phyloP scores from a whole-genome alignment of 2,329 filamentous ascomycete species.

The Fusarium nanum region DNA sequence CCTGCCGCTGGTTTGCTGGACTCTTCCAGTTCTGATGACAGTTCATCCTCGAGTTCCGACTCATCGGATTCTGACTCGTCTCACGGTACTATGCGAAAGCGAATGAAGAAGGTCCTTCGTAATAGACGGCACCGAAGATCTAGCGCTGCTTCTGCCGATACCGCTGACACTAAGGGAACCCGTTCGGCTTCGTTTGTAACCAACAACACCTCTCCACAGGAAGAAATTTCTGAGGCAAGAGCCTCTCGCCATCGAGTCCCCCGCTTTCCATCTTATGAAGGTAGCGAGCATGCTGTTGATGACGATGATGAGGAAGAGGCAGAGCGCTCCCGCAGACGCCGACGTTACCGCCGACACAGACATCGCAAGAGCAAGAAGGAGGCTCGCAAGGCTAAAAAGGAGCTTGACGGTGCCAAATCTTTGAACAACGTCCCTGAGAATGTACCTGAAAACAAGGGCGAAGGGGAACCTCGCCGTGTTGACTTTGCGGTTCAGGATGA shows the following conservation, averaged over 20 bases:
- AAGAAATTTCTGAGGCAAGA: conserved; percentile 56
- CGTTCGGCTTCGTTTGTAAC: conserved; percentile 58
- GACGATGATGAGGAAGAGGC: conserved; percentile 60
- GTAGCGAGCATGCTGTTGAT: conserved; percentile 57
- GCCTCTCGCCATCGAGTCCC: conserved; percentile 52
- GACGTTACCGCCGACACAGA: conserved; percentile 52
- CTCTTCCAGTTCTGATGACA: conserved; percentile 69
- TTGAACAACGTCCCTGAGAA: conserved; percentile 50
- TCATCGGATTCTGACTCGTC: conserved; percentile 71
- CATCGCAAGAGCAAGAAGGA: conserved; percentile 59
- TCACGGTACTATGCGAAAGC: conserved; percentile 74
- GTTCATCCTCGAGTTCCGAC: conserved; percentile 73
- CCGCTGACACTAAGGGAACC: conserved; percentile 50
- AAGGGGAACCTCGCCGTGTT: conserved; percentile 65
- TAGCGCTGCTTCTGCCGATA: conserved; percentile 76
- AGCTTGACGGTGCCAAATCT: conserved; percentile 41
- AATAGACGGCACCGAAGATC: conserved; percentile 80
- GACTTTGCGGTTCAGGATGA: conserved; percentile 63
- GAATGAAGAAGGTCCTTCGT: conserved; percentile 80
- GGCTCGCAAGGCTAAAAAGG: conserved; percentile 49
- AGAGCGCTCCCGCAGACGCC: conserved; percentile 50
- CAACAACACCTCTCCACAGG: conserved; percentile 49
- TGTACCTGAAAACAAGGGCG: conserved; percentile 23
- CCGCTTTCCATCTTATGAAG: conserved; percentile 53
- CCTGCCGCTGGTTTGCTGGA: conserved; percentile 86